phyloP scores from a whole-genome alignment of 306 rosid genomes.

The Fagus sylvatica region DNA sequence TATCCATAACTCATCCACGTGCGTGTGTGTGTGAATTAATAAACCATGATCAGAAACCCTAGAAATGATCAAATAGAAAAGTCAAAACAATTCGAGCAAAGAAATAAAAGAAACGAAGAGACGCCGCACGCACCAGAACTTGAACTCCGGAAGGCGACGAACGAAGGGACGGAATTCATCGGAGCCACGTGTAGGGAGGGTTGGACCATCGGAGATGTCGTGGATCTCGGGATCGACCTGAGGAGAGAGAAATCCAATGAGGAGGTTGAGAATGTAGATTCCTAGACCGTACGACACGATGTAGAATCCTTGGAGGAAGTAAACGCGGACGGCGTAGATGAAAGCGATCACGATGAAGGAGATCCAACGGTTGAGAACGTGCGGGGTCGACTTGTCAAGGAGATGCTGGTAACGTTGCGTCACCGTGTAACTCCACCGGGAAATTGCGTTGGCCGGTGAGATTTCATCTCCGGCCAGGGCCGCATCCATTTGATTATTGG shows the following conservation, averaged over 20 bases:
- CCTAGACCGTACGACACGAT: slow-evolving; percentile 87
- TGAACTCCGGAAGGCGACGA: slow-evolving; percentile 94
- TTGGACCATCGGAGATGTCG: slow-evolving; percentile 65
- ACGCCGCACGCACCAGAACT: slow-evolving; percentile 62
- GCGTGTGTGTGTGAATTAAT: too few relatives aligned
- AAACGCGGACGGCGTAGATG: slow-evolving; percentile 72
- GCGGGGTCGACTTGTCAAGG: slow-evolving; percentile 76
- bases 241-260: slow-evolving; percentile 89
- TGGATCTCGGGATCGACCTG: slow-evolving; percentile 92
- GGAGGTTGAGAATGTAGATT: slow-evolving; percentile 84
- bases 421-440: slow-evolving; percentile 57
- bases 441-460: slow-evolving; percentile 45
- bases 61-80: neutral
- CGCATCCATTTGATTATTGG: slow-evolving; percentile 43
- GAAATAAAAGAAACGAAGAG: neutral
- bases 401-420: slow-evolving; percentile 71
- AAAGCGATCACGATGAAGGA: slow-evolving; percentile 46
- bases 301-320: slow-evolving; percentile 81
- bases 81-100: neutral
- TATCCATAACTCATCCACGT: too few relatives aligned
- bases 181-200: slow-evolving; percentile 73
- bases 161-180: slow-evolving; percentile 96
- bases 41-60: slow-evolving; percentile 10
- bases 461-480: slow-evolving; percentile 46
- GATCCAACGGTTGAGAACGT: slow-evolving; percentile 69